These are phyloP conservation scores for Xylaria digitata DNA, from an alignment of 2,329 filamentous ascomycete genomes.

Conservation along the genomic window DNA sequence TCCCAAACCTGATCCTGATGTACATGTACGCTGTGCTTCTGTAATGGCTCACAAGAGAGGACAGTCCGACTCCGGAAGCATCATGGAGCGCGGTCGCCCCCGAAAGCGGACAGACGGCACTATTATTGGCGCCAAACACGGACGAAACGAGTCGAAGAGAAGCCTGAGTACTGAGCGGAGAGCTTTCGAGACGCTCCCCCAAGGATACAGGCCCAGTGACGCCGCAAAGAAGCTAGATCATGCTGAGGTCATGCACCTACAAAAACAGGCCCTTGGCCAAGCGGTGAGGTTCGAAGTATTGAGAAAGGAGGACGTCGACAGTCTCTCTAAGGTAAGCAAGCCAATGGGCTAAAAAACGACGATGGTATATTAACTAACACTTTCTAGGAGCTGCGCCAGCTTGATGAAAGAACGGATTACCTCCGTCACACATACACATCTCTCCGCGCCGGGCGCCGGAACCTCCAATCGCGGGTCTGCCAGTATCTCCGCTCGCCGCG, in stretches of 20 bases:
- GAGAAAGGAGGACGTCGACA: slow-evolving; percentile 69
- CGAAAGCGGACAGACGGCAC: slow-evolving; percentile 62
- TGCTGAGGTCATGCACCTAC: slow-evolving; percentile 62
- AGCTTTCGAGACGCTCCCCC: slow-evolving; percentile 71
- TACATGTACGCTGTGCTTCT: slow-evolving; percentile 35
- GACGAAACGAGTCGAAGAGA: slow-evolving; percentile 57
- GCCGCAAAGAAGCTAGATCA: slow-evolving; percentile 60
- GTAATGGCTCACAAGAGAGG: slow-evolving; percentile 60
- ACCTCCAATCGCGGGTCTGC: slow-evolving; percentile 81
- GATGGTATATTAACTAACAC: slow-evolving; percentile 12
- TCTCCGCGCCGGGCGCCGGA: slow-evolving; percentile 78
- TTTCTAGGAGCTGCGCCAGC: slow-evolving; percentile 73
- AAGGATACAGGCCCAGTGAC: slow-evolving; percentile 66
- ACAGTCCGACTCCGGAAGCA: slow-evolving; percentile 67
- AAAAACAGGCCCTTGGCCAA: slow-evolving; percentile 71
- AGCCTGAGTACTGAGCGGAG: slow-evolving; percentile 64
- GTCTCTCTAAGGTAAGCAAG: slow-evolving; percentile 69
- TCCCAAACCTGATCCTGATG: slow-evolving; percentile 50
- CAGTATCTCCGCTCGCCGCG: slow-evolving; percentile 79
- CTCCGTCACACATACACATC: slow-evolving; percentile 81
- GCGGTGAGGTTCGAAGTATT: slow-evolving; percentile 74
- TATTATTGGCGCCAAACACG: slow-evolving; percentile 52
- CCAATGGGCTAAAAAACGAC: neutral
- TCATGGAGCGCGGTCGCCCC: slow-evolving; percentile 72
- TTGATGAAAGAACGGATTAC: slow-evolving; percentile 84